Evolutionary conservation across 1,284 basidiomycete species (phyloP).

Genomic region (Gymnopus androsaceus): DNA sequence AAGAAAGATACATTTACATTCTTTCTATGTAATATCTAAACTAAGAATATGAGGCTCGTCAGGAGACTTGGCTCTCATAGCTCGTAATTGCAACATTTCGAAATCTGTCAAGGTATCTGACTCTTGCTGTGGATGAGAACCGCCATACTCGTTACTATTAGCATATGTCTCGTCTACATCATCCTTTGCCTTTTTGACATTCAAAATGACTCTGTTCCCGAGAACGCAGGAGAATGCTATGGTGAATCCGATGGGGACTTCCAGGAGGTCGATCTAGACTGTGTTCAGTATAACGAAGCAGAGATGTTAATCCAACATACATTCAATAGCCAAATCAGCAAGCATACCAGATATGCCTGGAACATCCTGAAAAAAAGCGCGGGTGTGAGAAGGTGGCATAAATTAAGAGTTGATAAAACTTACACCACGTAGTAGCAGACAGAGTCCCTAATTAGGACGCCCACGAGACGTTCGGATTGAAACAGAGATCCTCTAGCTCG

Average conservation of each 20-base stretch:
- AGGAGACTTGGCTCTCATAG: conserved; percentile 31
- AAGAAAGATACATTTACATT: no score
- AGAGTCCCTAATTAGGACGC: conserved; percentile 56
- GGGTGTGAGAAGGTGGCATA: background rate
- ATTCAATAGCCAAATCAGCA: conserved; percentile 50
- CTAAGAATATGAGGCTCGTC: conserved; percentile 6
- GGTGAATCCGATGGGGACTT: conserved; percentile 58
- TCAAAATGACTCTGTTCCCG: conserved; percentile 55
- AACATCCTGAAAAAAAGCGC: conserved; percentile 44
- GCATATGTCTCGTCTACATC: conserved; percentile 2
- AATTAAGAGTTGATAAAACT: conserved; percentile 17
- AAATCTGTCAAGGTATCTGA: conserved; percentile 34
- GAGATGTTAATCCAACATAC: conserved; percentile 35
- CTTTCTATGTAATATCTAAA: background rate
- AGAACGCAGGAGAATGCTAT: conserved; percentile 59
- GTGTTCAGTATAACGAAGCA: background rate
- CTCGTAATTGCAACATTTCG: conserved; percentile 43
- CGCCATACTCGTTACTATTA: background rate
- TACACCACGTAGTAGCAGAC: conserved; percentile 58
- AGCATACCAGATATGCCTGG: conserved; percentile 53
- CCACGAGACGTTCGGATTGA: conserved; percentile 46
- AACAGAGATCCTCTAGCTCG: conserved; percentile 36
- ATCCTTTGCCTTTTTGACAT: conserved; percentile 45
- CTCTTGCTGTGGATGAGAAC: background rate
- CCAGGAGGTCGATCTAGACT: conserved; percentile 38